Evolutionary conservation across 495 filamentous ascomycete species (phyloP).

Genomic region (Acidomyces sp.): DNA sequence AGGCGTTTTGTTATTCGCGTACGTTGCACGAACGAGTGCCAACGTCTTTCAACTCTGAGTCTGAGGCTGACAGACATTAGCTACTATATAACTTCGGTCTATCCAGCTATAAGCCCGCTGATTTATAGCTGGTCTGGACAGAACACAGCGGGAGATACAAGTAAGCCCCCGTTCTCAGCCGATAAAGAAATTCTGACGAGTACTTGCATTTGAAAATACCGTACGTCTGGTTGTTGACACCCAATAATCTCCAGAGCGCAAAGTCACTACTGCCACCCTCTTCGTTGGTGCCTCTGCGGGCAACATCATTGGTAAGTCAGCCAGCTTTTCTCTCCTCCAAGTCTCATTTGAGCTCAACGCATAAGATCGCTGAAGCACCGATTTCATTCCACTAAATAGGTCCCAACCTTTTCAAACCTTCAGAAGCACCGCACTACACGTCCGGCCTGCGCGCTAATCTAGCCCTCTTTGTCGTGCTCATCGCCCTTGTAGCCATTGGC

Average conservation of each 20-base stretch:
- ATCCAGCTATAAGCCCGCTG: slow-evolving; percentile 44
- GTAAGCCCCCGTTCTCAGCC: too few species aligned
- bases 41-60: too few species aligned
- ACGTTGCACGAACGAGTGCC: too few species aligned
- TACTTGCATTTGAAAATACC: too few species aligned
- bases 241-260: too few species aligned
- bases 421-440: slow-evolving; percentile 41
- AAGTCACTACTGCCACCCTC: slow-evolving; percentile 43
- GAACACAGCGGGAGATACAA: slow-evolving; percentile 53
- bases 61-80: too few species aligned
- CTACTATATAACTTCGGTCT: slow-evolving; percentile 51
- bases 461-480: slow-evolving; percentile 41
- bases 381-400: too few species aligned
- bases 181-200: too few species aligned
- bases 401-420: slow-evolving; percentile 45
- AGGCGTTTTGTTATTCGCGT: slow-evolving; percentile 40
- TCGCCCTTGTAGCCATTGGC: slow-evolving; percentile 34
- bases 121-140: slow-evolving; percentile 51
- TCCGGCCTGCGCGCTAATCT: slow-evolving; percentile 45
- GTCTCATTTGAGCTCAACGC: background rate
- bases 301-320: slow-evolving; percentile 36
- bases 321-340: background rate
- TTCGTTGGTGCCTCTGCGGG: slow-evolving; percentile 47
- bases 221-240: too few species aligned
- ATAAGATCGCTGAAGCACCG: too few species aligned